phyloP scores from a whole-genome alignment of 2,329 filamentous ascomycete species.

The Fusarium redolens region DNA sequence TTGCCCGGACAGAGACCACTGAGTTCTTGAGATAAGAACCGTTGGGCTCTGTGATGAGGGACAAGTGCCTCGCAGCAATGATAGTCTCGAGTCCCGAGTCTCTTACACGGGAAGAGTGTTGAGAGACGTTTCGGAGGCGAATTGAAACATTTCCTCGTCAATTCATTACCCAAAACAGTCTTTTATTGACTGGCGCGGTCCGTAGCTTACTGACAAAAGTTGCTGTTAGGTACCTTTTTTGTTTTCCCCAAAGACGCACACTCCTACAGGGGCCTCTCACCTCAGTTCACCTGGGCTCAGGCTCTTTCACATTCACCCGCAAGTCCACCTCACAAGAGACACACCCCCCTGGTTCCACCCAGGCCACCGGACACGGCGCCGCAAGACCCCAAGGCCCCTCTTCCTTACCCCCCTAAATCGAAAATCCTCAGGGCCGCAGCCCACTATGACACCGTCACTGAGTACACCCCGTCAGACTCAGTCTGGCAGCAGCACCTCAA shows the following conservation, averaged over 20 bases:
- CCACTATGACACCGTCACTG: slow-evolving; percentile 48
- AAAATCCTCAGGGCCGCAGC: slow-evolving; percentile 44
- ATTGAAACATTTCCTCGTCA: slow-evolving; percentile 4
- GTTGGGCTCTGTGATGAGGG: slow-evolving; percentile 2
- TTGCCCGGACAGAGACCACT: not conserved
- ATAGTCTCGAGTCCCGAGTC: not conserved
- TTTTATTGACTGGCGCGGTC: slow-evolving; percentile 8
- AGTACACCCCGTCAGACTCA: slow-evolving; percentile 42
- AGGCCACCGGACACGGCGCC: slow-evolving; percentile 40
- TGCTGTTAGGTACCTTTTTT: slow-evolving; percentile 33
- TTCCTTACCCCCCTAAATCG: slow-evolving; percentile 39
- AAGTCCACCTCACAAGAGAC: slow-evolving; percentile 3
- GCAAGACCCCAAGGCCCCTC: slow-evolving; percentile 32
- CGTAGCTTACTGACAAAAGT: slow-evolving; percentile 30
- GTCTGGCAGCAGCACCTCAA: slow-evolving; percentile 38
- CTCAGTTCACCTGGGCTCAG: slow-evolving; percentile 22
- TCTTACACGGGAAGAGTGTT: slow-evolving; percentile 17
- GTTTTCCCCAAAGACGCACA: slow-evolving; percentile 27
- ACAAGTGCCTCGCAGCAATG: slow-evolving; percentile 8
- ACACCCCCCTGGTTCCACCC: slow-evolving; percentile 37
- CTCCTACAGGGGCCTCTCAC: slow-evolving; percentile 34
- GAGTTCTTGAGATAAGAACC: slow-evolving; percentile 27
- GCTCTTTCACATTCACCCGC: slow-evolving; percentile 12
- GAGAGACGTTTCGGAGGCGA: not conserved
- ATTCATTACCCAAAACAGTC: slow-evolving; percentile 14